Percentiles rank a stretch among this genome's conserved stretches.
Conservation (phyloP, 345 rosid species). For the Sonneratia caseolaris region DNA sequence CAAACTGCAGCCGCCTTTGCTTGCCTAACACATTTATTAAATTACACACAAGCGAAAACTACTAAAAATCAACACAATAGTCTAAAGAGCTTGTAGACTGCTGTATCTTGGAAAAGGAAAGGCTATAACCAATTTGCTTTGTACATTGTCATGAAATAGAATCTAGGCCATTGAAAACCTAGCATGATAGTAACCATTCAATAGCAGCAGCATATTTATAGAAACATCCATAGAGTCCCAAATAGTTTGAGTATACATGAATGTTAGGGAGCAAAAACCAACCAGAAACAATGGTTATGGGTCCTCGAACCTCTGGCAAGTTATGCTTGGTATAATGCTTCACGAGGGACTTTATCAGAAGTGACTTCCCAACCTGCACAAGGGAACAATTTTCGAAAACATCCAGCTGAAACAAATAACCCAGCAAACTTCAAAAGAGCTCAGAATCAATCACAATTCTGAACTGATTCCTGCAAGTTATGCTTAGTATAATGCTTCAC, state of each 20-base stretch:
- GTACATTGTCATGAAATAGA: background rate
- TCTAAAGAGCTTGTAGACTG: background rate
- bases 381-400: background rate
- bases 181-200: background rate
- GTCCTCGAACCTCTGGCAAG: conserved; percentile 83
- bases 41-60: background rate
- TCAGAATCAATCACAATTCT: background rate
- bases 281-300: conserved; percentile 85
- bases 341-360: conserved; percentile 65
- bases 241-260: background rate
- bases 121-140: background rate
- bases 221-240: background rate
- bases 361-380: conserved; percentile 79
- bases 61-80: background rate
- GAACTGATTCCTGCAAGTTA: too few relatives aligned
- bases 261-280: conserved; percentile 1
- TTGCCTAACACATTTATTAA: conserved; percentile 37
- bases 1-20: conserved; percentile 67
- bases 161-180: background rate
- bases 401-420: background rate
- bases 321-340: conserved; percentile 73
- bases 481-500: too few relatives aligned
- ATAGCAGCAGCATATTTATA: background rate
- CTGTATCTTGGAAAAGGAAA: background rate
- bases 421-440: background rate